These are phyloP conservation scores for Protomyces pachydermus DNA, from an alignment of 1,139 yeast species.

Conservation along the genomic window DNA sequence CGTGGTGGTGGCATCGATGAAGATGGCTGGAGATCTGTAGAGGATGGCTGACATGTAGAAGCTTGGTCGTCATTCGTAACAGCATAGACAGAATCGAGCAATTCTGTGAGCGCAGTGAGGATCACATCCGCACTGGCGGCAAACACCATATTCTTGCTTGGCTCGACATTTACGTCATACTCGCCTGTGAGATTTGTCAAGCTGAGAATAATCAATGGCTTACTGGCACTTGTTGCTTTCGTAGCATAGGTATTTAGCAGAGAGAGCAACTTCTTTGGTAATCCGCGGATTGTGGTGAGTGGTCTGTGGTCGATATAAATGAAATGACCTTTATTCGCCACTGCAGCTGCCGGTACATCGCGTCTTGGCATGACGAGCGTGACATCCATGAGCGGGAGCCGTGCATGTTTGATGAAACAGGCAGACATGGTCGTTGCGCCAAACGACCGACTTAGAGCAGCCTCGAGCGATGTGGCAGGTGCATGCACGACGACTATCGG, in stretches of 20 bases:
- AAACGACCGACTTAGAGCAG: conserved; percentile 27
- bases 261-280: conserved; percentile 35
- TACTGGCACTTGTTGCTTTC: background rate
- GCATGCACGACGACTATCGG: conserved; percentile 19
- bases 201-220: conserved; percentile 39
- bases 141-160: conserved; percentile 45
- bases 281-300: conserved; percentile 39
- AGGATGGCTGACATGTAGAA: background rate
- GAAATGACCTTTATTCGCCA: conserved; percentile 19
- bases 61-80: background rate
- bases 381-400: conserved; percentile 15
- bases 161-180: conserved; percentile 47
- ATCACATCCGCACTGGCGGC: conserved; percentile 33
- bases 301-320: conserved; percentile 40
- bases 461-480: conserved; percentile 29
- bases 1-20: background rate
- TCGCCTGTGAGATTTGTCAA: conserved; percentile 35
- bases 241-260: conserved; percentile 32
- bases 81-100: background rate
- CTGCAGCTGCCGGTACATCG: background rate
- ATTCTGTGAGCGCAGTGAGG: background rate
- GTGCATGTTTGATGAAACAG: conserved; percentile 25
- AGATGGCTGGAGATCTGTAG: background rate
- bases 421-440: conserved; percentile 29
- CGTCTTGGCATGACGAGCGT: conserved; percentile 29